phyloP scores from a whole-genome alignment of 192 early-diverging fungal genomes.

The Rhizophagus prolifer region DNA sequence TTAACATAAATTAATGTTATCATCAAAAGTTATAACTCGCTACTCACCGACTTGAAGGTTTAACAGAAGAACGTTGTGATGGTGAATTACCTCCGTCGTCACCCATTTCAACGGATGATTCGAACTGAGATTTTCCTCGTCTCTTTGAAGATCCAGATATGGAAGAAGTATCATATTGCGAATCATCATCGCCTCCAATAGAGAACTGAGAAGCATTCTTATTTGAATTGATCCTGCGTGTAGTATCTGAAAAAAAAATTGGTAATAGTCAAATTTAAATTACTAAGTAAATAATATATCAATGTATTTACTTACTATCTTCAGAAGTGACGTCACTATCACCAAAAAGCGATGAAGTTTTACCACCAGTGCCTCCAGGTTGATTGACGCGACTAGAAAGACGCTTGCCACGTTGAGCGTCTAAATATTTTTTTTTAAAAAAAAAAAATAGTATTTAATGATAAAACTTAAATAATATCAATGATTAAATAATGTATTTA shows the following conservation, averaged over 20 bases:
- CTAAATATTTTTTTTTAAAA: not conserved
- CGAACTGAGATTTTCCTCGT: constrained; percentile 15
- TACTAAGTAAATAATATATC: not conserved
- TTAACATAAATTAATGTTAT: not conserved
- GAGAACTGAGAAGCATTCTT: constrained; percentile 27
- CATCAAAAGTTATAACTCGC: not conserved
- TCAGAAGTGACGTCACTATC: not conserved
- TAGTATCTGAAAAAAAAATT: not conserved
- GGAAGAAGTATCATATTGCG: not conserved
- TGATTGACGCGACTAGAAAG: constrained; percentile 25
- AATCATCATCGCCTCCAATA: constrained; percentile 17
- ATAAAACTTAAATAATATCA: not conserved
- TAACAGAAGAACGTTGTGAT: not conserved
- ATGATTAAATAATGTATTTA: not conserved
- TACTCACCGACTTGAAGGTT: constrained; percentile 13
- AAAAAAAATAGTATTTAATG: not conserved
- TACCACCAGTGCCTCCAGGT: constrained; percentile 29
- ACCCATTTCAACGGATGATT: constrained; percentile 17
- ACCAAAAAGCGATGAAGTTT: constrained; percentile 21
- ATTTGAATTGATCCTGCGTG: constrained; percentile 5
- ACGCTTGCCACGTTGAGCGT: no score
- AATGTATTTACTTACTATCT: constrained; percentile 2
- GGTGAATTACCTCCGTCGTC: not conserved
- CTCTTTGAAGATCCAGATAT: constrained; percentile 7
- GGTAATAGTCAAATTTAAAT: not conserved